Percentiles rank a stretch among this genome's conserved stretches.
Evolutionary conservation across 441 rosid species (phyloP).

Genomic region (Jatropha podagrica): DNA sequence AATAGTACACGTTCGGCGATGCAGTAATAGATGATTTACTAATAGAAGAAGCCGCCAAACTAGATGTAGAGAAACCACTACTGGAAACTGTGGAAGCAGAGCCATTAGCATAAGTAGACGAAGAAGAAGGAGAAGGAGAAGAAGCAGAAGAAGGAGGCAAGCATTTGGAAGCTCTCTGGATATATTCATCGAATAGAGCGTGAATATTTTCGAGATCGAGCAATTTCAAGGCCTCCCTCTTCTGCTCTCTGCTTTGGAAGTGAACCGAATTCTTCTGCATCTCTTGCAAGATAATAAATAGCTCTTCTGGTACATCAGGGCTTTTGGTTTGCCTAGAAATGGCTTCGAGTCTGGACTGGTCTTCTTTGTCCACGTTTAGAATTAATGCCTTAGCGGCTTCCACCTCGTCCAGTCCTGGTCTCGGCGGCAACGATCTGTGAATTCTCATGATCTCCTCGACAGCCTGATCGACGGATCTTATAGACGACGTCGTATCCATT

Average conservation of each 20-base stretch:
- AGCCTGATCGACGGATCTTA: constrained; percentile 49
- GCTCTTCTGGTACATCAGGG: constrained; percentile 60
- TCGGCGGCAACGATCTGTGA: constrained; percentile 71
- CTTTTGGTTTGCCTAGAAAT: constrained; percentile 49
- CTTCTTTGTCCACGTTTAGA: constrained; percentile 73
- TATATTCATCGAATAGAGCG: constrained; percentile 66
- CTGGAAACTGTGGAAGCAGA: constrained; percentile 19
- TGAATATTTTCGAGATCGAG: constrained; percentile 80
- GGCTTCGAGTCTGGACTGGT: constrained; percentile 55
- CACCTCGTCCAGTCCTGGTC: constrained; percentile 77
- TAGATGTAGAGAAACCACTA: neutral
- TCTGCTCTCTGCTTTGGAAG: constrained; percentile 69
- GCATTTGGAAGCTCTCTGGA: constrained; percentile 82
- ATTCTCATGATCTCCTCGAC: constrained; percentile 87
- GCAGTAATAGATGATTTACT: constrained; percentile 22
- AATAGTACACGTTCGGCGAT: constrained; percentile 29
- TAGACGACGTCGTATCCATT: constrained; percentile 34
- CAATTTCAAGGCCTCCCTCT: constrained; percentile 62
- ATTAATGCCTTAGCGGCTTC: constrained; percentile 75
- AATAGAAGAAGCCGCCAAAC: constrained; percentile 3
- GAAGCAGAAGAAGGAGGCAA: constrained; percentile 41
- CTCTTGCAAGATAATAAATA: constrained; percentile 63
- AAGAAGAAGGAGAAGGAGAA: constrained; percentile 23
- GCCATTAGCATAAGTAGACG: constrained; percentile 30
- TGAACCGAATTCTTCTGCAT: constrained; percentile 60